Evolutionary conservation across 2,329 filamentous ascomycete species (phyloP), one percentile per base, ranked within the genome.

Genomic region (Neofusicoccum ribis): DNA sequence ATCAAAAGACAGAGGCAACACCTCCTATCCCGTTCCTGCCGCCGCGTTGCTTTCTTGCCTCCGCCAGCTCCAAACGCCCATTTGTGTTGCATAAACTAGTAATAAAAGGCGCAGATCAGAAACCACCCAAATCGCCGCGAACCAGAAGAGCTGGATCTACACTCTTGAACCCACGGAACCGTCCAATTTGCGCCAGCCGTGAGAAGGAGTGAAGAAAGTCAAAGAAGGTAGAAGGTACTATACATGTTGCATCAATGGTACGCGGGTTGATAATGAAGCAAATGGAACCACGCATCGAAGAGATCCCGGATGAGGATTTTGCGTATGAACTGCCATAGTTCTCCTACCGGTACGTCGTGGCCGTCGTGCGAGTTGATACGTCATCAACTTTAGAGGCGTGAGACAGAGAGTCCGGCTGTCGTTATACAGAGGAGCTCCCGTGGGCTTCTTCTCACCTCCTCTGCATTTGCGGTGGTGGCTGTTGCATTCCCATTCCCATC

Each of bases 401-500:
- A 20, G n/a, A 17, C 17, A 47, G 27, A 47, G 27, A 11, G 7
- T 9, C 27, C 27, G n/a, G 17, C 43, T 17, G 27, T 11, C 41
- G 14, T 23, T 14, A 15, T 15, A 51, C 34, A 62, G 47, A 44
- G 23, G 23, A 51, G n/a, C 14, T 50, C 14, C 23, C 14, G 12
- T 23, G 2, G 23, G 37, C 34, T 17, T 41, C 31, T 9, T 15
- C 62, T 68, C 65, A 68, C 62, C 65, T 60, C 67, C 67, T 56
- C 59, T 75, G 73, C 76, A 78, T 77, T 12, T 65, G 64, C 27
- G 51, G 52, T n/a, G 56, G 67, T 46, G 52, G 65, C 62, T 66
- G 64, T 17, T 73, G 73, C 75, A 78, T 77, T 27, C 71, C 70
- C 76, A 79, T 78, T 8, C 67, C 67, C 36, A 70, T 68, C 5